Base-by-base conservation (phyloP, 768 basidiomycete genomes). In the Boletus barrowsii region DNA sequence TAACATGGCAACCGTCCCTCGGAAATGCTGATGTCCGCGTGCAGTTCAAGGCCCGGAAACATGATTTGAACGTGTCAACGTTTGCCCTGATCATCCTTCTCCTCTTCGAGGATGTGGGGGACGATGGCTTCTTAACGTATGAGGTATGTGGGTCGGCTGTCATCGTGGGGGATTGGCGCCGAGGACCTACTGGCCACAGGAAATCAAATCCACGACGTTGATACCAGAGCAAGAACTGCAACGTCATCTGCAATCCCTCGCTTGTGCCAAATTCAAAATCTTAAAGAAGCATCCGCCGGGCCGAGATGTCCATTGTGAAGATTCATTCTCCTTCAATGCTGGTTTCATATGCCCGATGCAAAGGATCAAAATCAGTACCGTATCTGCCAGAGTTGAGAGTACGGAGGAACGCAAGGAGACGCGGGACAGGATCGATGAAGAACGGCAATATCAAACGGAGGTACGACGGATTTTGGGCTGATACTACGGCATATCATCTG, bases 21-120 rank as follows among this genome's bases (percentile, higher is more conserved):
- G 97, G 97, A 41, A 93, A 85, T 61, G 96, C 88, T 11, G 97
- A 99, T 69, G 83, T 98, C 42, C 82, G 84, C 53, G 87, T 87
- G 11, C 71, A 78, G 26, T 99, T 99, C 78, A 93, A 88, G 63
- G 67, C 78, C 9, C 75, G 83, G 62, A 84, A 77, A 48, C 93
- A 98, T 62, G 97, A 99, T 63, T 68, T 99, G 50, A 98, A 95
- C 65, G 87, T 98, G 2, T 86, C 95, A 3, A 97, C 97, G 3
- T 86, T 88, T 57, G 92, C 89, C 9, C 67, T 95, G 62, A 85
- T 95, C 45, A 87, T 98, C 55, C 76, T 99, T 3, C 76, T 96
- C 33, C 79, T 96, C 22, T 99, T 98, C 54, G 90, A 95, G 68
- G 76, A 85, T 45, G 62, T 89, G 32, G 73, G 63, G 1, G 83